Percentiles rank a stretch among this genome's conserved stretches.
Evolutionary conservation across 2,329 filamentous ascomycete species (phyloP).

Genomic region (Penicillium sp.): DNA sequence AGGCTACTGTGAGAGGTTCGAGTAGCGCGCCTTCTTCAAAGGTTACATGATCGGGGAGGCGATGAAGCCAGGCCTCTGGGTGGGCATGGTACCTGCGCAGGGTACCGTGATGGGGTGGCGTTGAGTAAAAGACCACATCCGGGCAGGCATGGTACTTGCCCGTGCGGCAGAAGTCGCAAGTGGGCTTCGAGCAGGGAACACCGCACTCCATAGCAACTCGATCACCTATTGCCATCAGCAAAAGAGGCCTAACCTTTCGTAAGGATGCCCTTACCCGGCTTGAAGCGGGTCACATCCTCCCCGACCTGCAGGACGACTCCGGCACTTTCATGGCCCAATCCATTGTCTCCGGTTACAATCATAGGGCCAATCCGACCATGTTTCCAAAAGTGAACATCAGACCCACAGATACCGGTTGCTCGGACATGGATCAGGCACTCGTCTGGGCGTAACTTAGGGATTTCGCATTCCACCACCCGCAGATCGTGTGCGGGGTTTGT

Average conservation of each 20-base stretch:
- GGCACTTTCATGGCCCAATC: conserved; percentile 27
- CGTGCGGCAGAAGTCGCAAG: conserved; percentile 25
- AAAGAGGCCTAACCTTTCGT: not conserved
- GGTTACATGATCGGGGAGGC: conserved; percentile 22
- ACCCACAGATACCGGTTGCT: conserved; percentile 27
- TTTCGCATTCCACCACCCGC: conserved; percentile 25
- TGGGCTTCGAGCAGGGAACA: conserved; percentile 26
- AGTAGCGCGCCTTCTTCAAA: conserved; percentile 26
- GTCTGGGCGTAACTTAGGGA: conserved; percentile 20
- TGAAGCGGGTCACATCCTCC: conserved; percentile 23
- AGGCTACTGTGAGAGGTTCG: conserved; percentile 25
- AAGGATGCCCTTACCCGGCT: conserved; percentile 18
- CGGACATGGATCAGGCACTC: conserved; percentile 25
- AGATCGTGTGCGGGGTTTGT: conserved; percentile 26
- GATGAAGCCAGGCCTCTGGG: conserved; percentile 26
- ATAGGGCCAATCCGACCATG: conserved; percentile 26
- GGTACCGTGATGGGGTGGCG: conserved; percentile 27
- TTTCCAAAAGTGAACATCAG: conserved; percentile 29
- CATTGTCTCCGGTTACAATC: conserved; percentile 28
- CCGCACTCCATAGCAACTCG: conserved; percentile 27
- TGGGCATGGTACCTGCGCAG: conserved; percentile 27
- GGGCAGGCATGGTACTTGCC: conserved; percentile 27
- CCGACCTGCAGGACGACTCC: conserved; percentile 25
- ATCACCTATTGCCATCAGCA: conserved; percentile 20
- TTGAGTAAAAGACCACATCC: conserved; percentile 26